Evolutionary conservation across 2,329 filamentous ascomycete genomes (phyloP).

Genomic region (Claviceps spartinae): DNA sequence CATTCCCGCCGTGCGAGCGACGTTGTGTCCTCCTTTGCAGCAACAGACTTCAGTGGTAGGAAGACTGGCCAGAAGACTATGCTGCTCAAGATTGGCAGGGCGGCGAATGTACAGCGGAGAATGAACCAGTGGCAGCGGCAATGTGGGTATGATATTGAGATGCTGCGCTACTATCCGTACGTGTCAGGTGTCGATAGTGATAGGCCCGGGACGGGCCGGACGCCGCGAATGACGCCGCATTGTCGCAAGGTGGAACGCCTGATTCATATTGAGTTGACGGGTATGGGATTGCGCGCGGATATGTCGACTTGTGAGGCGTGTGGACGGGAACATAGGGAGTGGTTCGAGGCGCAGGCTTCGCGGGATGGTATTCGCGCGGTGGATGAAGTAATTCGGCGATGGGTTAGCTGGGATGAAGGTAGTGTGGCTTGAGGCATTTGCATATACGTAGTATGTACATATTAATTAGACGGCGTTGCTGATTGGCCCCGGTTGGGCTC

Average conservation of each 20-base stretch:
- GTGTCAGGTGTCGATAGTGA: constrained; percentile 29
- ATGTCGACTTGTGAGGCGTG: constrained; percentile 56
- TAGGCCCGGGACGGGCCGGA: constrained; percentile 13
- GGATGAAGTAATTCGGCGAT: constrained; percentile 61
- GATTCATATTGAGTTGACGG: constrained; percentile 75
- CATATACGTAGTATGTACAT: not conserved
- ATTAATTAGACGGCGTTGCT: not conserved
- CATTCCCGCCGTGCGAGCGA: constrained; percentile 38
- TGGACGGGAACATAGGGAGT: constrained; percentile 78
- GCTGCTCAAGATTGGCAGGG: constrained; percentile 52
- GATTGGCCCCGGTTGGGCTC: too few relatives aligned
- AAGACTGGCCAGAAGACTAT: constrained; percentile 40
- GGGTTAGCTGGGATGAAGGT: constrained; percentile 74
- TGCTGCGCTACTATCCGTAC: constrained; percentile 89
- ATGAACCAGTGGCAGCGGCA: constrained; percentile 90
- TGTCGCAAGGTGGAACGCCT: constrained; percentile 79
- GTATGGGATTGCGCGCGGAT: constrained; percentile 42
- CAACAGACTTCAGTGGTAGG: constrained; percentile 10
- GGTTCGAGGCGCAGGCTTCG: constrained; percentile 79
- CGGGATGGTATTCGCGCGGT: constrained; percentile 54
- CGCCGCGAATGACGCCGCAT: constrained; percentile 63
- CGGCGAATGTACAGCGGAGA: constrained; percentile 74
- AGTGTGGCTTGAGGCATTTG: not conserved
- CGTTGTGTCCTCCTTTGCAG: constrained; percentile 37
- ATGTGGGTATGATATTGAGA: constrained; percentile 76